These are phyloP conservation scores for Colletotrichum sp. DNA, from an alignment of 2,329 filamentous ascomycete species.

Conservation along the genomic window DNA sequence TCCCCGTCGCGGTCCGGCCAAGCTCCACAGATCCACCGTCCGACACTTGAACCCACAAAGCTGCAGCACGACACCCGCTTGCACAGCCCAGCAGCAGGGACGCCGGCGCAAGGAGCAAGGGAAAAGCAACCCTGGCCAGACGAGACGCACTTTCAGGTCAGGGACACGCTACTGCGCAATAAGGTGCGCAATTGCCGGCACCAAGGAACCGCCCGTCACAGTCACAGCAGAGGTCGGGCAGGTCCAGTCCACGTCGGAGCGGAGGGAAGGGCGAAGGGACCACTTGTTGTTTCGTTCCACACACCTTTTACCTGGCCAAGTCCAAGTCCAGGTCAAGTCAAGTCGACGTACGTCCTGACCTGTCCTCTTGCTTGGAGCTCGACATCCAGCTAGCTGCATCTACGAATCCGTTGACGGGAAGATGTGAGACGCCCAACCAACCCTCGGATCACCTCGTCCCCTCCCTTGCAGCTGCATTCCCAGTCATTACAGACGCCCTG, in stretches of 20 bases:
- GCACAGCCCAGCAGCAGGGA: slow-evolving; percentile 6
- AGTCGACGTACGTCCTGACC: background rate
- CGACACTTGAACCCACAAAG: background rate
- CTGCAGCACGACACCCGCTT: background rate
- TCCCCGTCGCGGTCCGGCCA: background rate
- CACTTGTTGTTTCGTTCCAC: background rate
- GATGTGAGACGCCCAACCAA: slow-evolving; percentile 17
- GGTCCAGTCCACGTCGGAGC: background rate
- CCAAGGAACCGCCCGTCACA: background rate
- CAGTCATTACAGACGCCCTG: background rate
- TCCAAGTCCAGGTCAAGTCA: background rate
- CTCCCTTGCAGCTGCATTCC: background rate
- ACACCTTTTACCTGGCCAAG: background rate
- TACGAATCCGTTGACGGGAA: slow-evolving; percentile 2
- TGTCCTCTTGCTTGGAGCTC: background rate
- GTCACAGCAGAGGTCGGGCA: background rate
- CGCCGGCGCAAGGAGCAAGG: background rate
- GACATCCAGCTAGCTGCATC: background rate
- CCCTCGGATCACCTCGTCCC: background rate
- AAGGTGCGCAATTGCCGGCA: slow-evolving; percentile 2
- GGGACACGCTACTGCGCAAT: background rate
- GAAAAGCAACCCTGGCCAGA: background rate
- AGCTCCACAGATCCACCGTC: slow-evolving; percentile 14
- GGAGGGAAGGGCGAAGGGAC: background rate
- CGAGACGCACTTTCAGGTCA: background rate